phyloP scores from a whole-genome alignment of 441 rosid genomes.

The Sinapis alba region DNA sequence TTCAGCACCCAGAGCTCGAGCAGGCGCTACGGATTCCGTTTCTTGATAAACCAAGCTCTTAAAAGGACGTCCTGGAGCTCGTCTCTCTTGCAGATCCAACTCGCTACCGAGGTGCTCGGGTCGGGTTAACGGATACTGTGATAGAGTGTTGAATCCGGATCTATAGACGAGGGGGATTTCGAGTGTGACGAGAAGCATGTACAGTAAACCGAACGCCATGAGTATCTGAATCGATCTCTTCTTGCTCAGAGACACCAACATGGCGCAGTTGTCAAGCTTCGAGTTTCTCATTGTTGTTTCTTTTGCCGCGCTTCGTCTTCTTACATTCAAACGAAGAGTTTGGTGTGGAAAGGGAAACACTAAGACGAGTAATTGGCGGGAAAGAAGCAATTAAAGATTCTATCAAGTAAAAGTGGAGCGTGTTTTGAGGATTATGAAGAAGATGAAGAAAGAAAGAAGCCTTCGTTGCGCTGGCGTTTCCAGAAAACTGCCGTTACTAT shows the following conservation, averaged over 20 bases:
- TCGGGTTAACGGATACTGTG: conserved; percentile 53
- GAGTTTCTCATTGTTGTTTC: conserved; percentile 18
- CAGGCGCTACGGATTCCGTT: conserved; percentile 44
- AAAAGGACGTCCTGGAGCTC: conserved; percentile 72
- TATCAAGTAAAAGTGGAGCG: neutral
- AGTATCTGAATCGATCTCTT: conserved; percentile 69
- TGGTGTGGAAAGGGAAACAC: neutral
- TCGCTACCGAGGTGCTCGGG: conserved; percentile 48
- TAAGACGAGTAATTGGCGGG: neutral
- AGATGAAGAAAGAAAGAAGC: neutral
- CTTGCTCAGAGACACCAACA: conserved; percentile 46
- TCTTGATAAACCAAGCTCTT: conserved; percentile 46
- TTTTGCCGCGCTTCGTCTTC: neutral
- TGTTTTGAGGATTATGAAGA: neutral
- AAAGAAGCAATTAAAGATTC: neutral
- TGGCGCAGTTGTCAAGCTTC: conserved; percentile 44
- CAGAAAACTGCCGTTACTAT: neutral
- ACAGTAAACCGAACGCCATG: conserved; percentile 52
- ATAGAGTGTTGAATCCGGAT: conserved; percentile 44
- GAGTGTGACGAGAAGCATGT: conserved; percentile 60
- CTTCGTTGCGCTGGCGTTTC: neutral
- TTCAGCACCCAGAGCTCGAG: neutral
- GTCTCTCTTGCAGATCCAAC: conserved; percentile 47
- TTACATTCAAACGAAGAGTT: neutral
- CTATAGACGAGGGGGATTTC: conserved; percentile 74